Base-by-base conservation (phyloP, 331 rosid species). In the Saraca asoca region DNA sequence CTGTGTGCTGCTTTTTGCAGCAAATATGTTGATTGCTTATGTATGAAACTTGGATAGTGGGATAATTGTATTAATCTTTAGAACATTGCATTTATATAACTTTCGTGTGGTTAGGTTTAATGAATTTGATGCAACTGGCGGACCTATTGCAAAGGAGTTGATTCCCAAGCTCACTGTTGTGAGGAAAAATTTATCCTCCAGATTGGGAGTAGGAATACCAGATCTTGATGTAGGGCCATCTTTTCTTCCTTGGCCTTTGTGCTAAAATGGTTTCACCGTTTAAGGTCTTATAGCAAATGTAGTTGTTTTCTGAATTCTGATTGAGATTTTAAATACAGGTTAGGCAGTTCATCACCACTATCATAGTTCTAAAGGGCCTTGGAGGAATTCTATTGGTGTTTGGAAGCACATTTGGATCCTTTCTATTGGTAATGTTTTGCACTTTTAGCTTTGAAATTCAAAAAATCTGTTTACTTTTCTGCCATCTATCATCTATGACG, bases 111-210 rank as follows among this genome's bases (percentile, higher is more conserved):
- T 71, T 51, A 91, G 98, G 87, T 85, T 83, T 76, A 87, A 85
- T 83, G 98, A 91, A 51, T 82, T 88, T 64, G 95, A 85, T 67
- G 78, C 49, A 57, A 78, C 80, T 4, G 96, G 95, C 33, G 96
- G 98, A 65, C 90, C 89, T 7, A 56, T 83, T 55, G 87, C 92
- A 3, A 83, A 81, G 80, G 95, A 78, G 62, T n/a, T n/a, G n/a
- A n/a, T n/a, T n/a, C n/a, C n/a, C n/a, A n/a, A n/a, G n/a, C n/a
- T n/a, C n/a, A n/a, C n/a, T n/a, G n/a, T n/a, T n/a, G n/a, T n/a
- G n/a, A n/a, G n/a, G n/a, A n/a, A n/a, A n/a, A n/a, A n/a, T n/a
- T n/a, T n/a, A n/a, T n/a, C n/a, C n/a, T n/a, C n/a, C n/a, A n/a
- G n/a, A n/a, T n/a, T n/a, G n/a, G n/a, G n/a, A n/a, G n/a, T n/a